phyloP scores from a whole-genome alignment of 169 alveolate genomes.

The Babesia ovis region DNA sequence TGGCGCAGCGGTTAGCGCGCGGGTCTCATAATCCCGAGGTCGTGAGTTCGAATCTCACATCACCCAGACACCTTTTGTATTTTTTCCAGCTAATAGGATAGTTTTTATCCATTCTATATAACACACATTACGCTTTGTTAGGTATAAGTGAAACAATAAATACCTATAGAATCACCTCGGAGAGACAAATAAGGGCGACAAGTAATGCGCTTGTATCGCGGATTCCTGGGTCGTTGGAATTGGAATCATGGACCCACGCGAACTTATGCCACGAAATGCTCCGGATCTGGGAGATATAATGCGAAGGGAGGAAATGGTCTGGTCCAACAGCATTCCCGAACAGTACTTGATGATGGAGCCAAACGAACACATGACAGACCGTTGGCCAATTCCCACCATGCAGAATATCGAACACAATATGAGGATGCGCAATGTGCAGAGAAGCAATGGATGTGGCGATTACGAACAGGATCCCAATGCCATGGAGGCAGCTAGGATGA shows the following conservation, averaged over 20 bases:
- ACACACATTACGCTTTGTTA: not conserved
- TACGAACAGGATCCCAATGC: not conserved
- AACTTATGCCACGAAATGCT: not conserved
- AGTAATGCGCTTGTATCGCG: not conserved
- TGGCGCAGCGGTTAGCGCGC: slow-evolving; percentile 94
- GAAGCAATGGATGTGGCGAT: not conserved
- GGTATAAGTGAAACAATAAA: not conserved
- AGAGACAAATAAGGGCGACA: not conserved
- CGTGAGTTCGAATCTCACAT: slow-evolving; percentile 92
- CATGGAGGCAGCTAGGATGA: not conserved
- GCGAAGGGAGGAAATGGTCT: not conserved
- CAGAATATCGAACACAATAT: not conserved
- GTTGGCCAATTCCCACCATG: not conserved
- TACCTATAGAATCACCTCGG: not conserved
- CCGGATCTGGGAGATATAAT: not conserved
- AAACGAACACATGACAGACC: not conserved
- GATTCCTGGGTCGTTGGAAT: not conserved
- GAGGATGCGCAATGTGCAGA: not conserved
- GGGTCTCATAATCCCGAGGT: slow-evolving; percentile 92
- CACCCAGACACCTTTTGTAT: slow-evolving; percentile 68
- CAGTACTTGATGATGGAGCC: not conserved
- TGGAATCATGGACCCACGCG: not conserved
- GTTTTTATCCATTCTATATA: too few relatives aligned
- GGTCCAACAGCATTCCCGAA: not conserved
- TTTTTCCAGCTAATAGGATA: too few relatives aligned